phyloP scores from a whole-genome alignment of 768 basidiomycete genomes.

The Obba rivulosa region DNA sequence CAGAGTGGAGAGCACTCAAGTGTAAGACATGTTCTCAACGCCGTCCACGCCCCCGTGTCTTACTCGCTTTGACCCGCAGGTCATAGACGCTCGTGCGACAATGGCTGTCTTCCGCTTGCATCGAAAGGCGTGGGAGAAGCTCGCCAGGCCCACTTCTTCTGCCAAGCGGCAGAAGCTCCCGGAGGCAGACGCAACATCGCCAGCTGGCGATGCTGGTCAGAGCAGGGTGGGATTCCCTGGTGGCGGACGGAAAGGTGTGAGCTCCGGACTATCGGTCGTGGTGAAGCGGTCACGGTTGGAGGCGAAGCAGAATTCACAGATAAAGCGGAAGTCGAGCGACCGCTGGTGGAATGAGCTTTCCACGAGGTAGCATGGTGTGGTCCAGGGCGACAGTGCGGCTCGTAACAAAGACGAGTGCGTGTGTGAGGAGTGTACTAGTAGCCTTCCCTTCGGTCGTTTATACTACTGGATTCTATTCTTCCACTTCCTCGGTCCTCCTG shows the following conservation, averaged over 20 bases:
- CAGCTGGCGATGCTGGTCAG: background rate
- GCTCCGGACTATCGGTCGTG: conserved; percentile 55
- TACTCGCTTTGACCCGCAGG: conserved; percentile 37
- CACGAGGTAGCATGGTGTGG: no score
- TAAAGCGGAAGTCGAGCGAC: no score
- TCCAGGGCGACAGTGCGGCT: no score
- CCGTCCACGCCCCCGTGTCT: background rate
- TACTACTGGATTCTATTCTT: no score
- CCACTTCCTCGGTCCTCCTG: no score
- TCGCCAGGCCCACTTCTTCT: conserved; percentile 2
- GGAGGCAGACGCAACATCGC: background rate
- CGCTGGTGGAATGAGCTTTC: no score
- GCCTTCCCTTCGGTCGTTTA: no score
- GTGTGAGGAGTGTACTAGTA: no score
- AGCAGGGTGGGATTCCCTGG: conserved; percentile 31
- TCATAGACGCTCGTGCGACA: conserved; percentile 89
- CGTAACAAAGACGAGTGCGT: no score
- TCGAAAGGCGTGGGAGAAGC: conserved; percentile 73
- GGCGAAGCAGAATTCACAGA: no score
- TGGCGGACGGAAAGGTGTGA: conserved; percentile 57
- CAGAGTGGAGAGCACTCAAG: conserved; percentile 89
- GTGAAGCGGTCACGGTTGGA: conserved; percentile 23
- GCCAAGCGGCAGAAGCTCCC: background rate
- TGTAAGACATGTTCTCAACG: conserved; percentile 39
- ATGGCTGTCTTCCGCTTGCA: conserved; percentile 90